phyloP scores from a whole-genome alignment of 176 grass and related monocot species.

The Avena insularis region DNA sequence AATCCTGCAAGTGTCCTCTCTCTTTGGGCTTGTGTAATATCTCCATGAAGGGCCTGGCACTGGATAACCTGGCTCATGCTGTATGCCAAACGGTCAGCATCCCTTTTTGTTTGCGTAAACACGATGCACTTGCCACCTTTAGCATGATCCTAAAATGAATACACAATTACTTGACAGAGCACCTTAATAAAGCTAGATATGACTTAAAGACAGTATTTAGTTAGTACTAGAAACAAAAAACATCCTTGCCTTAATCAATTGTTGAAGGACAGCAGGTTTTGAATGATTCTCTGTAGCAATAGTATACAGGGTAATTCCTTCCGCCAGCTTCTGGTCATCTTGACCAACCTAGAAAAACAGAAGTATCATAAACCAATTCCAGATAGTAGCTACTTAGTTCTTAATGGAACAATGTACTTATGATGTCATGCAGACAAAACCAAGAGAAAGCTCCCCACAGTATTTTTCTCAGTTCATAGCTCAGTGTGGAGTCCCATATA shows the following conservation, averaged over 20 bases:
- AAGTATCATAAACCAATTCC: slow-evolving; percentile 2
- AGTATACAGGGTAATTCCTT: slow-evolving; percentile 82
- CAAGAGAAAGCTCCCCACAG: background rate
- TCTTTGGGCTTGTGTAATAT: slow-evolving; percentile 82
- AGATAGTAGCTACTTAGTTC: background rate
- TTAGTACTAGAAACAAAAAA: background rate
- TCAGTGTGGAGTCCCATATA: background rate
- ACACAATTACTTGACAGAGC: slow-evolving; percentile 1
- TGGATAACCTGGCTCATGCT: slow-evolving; percentile 68
- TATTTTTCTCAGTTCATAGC: slow-evolving; percentile 2
- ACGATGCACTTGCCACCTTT: slow-evolving; percentile 97
- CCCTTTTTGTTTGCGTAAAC: slow-evolving; percentile 96
- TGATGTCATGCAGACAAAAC: background rate
- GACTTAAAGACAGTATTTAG: background rate
- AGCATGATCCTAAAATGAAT: slow-evolving; percentile 69
- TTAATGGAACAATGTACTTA: background rate
- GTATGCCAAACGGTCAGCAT: slow-evolving; percentile 73
- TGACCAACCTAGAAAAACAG: slow-evolving; percentile 78
- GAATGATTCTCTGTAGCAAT: slow-evolving; percentile 65
- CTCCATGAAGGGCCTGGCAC: slow-evolving; percentile 89
- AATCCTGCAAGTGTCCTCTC: slow-evolving; percentile 88
- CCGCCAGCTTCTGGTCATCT: slow-evolving; percentile 93
- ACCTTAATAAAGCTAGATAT: background rate
- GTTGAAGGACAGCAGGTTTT: slow-evolving; percentile 80
- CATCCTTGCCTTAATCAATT: slow-evolving; percentile 69